phyloP scores from a whole-genome alignment of 2,329 filamentous ascomycete genomes.

The Chaetomium olivaceum region DNA sequence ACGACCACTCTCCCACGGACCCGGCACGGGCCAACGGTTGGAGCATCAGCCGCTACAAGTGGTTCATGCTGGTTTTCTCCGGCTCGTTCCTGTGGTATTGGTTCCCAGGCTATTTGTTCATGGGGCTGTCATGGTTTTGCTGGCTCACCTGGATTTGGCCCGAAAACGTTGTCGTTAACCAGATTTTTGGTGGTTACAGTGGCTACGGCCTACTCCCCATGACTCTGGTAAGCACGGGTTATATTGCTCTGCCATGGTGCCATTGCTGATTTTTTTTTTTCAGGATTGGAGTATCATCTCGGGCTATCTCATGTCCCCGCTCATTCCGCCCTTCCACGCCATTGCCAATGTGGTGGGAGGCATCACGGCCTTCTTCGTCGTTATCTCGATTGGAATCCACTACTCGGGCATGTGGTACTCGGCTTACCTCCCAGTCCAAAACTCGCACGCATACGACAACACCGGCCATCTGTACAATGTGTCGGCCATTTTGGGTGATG shows the following conservation, averaged over 20 bases:
- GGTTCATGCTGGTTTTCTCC: constrained; percentile 59
- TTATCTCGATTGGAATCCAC: constrained; percentile 60
- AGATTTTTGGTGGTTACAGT: constrained; percentile 47
- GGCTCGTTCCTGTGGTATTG: constrained; percentile 57
- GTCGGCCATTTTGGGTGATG: constrained; percentile 56
- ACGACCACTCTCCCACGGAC: constrained; percentile 58
- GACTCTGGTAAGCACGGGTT: constrained; percentile 35
- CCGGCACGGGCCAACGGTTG: constrained; percentile 58
- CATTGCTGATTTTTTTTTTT: constrained; percentile 12
- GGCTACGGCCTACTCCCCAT: constrained; percentile 43
- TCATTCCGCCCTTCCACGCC: constrained; percentile 56
- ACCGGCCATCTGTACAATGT: constrained; percentile 62
- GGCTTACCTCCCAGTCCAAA: constrained; percentile 63
- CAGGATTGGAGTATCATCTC: constrained; percentile 46
- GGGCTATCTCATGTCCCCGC: constrained; percentile 51
- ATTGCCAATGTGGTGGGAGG: constrained; percentile 57
- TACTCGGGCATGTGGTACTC: constrained; percentile 59
- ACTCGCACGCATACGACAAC: constrained; percentile 64
- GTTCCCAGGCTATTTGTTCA: constrained; percentile 58
- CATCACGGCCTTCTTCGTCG: constrained; percentile 56
- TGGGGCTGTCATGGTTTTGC: constrained; percentile 47
- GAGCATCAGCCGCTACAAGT: constrained; percentile 63
- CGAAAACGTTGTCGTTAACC: constrained; percentile 48
- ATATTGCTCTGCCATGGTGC: not conserved
- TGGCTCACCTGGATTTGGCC: constrained; percentile 51